phyloP scores from a whole-genome alignment of 1,284 basidiomycete species.

The Ceratobasidium papillatum region DNA sequence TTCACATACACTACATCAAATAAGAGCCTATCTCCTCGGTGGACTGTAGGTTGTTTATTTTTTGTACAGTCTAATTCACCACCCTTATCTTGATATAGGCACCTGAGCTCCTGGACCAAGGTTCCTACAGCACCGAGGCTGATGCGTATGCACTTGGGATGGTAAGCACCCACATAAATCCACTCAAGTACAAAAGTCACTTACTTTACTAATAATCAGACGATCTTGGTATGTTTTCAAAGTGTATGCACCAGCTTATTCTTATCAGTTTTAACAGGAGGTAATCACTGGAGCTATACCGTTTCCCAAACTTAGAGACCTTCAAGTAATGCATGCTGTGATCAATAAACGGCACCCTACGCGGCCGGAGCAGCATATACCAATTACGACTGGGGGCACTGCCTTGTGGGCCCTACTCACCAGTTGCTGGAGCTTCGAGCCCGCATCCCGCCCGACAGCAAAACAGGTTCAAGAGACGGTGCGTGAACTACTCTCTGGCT shows the following conservation, averaged over 20 bases:
- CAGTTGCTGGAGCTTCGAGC: not conserved
- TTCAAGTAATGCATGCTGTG: not conserved
- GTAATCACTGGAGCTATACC: not conserved
- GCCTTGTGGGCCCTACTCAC: not conserved
- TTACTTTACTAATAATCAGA: not conserved
- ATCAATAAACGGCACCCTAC: not conserved
- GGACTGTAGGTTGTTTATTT: not conserved
- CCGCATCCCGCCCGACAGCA: not conserved
- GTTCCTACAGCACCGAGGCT: not conserved
- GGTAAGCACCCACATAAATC: not conserved
- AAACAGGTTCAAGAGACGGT: not conserved
- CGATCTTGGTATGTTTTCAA: not conserved
- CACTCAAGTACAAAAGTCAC: not conserved
- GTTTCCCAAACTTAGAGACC: not conserved
- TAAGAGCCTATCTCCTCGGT: not conserved
- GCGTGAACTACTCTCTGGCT: not conserved
- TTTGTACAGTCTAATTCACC: not conserved
- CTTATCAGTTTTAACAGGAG: not conserved
- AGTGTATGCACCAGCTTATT: not conserved
- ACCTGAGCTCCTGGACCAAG: not conserved
- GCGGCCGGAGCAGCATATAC: not conserved
- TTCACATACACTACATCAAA: not conserved
- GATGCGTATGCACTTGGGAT: conserved; percentile 15
- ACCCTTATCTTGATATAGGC: not conserved
- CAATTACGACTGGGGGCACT: not conserved